Conservation (phyloP, 176 grass and related monocot genomes). For the Saccharum officinarum region DNA sequence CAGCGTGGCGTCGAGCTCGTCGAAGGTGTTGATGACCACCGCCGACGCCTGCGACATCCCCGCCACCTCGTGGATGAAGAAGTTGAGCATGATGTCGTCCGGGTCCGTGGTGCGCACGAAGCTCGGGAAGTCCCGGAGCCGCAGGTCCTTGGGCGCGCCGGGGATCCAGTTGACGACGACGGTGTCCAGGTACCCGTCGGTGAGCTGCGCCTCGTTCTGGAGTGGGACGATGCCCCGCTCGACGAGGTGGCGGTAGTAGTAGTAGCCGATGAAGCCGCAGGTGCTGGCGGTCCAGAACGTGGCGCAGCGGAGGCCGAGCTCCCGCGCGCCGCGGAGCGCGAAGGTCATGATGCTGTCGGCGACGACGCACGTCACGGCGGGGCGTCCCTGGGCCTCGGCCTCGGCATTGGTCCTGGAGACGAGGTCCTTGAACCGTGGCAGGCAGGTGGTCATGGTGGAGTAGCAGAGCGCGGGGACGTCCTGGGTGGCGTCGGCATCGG, state of each 20-base stretch:
- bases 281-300: slow-evolving; percentile 45
- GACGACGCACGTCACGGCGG: slow-evolving; percentile 31
- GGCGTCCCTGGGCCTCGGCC: neutral
- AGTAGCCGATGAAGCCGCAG: slow-evolving; percentile 37
- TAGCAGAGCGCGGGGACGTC: slow-evolving; percentile 55
- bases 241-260: slow-evolving; percentile 39
- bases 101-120: slow-evolving; percentile 46
- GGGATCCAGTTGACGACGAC: slow-evolving; percentile 31
- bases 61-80: slow-evolving; percentile 39
- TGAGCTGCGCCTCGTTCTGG: neutral
- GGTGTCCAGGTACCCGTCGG: slow-evolving; percentile 9
- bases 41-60: slow-evolving; percentile 33
- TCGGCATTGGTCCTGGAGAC: slow-evolving; percentile 16
- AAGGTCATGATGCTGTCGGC: slow-evolving; percentile 32
- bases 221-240: slow-evolving; percentile 41
- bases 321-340: slow-evolving; percentile 28
- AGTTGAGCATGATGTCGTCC: slow-evolving; percentile 52
- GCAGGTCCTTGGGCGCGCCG: neutral
- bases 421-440: slow-evolving; percentile 40
- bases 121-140: slow-evolving; percentile 43
- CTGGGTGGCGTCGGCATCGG: slow-evolving; percentile 51
- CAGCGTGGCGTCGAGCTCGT: slow-evolving; percentile 34
- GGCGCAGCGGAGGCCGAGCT: slow-evolving; percentile 42
- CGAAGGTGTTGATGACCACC: slow-evolving; percentile 53
- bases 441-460: slow-evolving; percentile 47